Evolutionary conservation across 495 filamentous ascomycete species (phyloP).

Genomic region (Baudoinia panamericana): DNA sequence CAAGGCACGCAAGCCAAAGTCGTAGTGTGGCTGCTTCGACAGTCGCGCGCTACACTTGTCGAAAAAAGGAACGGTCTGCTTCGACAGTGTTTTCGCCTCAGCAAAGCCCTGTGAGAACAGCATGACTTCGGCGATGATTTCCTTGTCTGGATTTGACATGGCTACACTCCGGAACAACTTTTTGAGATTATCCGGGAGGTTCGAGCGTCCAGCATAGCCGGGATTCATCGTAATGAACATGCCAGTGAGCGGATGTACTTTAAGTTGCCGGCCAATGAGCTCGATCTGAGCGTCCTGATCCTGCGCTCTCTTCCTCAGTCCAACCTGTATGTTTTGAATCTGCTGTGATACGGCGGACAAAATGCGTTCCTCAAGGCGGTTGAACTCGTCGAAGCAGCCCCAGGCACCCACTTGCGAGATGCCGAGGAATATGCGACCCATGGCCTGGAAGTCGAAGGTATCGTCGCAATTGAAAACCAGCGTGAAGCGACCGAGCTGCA

Average conservation of each 20-base stretch:
- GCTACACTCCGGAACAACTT: conserved; percentile 98
- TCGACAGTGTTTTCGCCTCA: conserved; percentile 81
- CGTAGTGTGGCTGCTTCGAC: conserved; percentile 96
- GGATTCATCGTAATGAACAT: conserved; percentile 99
- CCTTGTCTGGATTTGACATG: conserved; percentile 99
- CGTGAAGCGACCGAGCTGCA: conserved; percentile 93
- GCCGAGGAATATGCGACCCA: conserved; percentile 98
- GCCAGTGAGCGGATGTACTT: conserved; percentile 80
- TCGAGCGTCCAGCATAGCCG: conserved; percentile 94
- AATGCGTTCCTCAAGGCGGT: conserved; percentile 92
- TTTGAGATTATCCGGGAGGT: conserved; percentile 95
- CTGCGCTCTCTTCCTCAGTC: conserved; percentile 64
- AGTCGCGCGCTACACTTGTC: conserved; percentile 67
- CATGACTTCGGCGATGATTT: conserved; percentile 98
- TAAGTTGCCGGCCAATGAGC: conserved; percentile 74
- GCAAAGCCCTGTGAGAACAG: conserved; percentile 98
- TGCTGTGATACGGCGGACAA: conserved; percentile 96
- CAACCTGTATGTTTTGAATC: conserved; percentile 96
- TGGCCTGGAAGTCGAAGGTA: conserved; percentile 98
- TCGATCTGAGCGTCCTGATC: conserved; percentile 81
- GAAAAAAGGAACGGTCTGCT: conserved; percentile 94
- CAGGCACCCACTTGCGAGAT: conserved; percentile 98
- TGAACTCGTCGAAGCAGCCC: conserved; percentile 99
- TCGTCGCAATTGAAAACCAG: conserved; percentile 98
- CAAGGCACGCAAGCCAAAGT: conserved; percentile 91